phyloP scores from a whole-genome alignment of 2,329 filamentous ascomycete species.

The Pseudogymnoascus sp. region DNA sequence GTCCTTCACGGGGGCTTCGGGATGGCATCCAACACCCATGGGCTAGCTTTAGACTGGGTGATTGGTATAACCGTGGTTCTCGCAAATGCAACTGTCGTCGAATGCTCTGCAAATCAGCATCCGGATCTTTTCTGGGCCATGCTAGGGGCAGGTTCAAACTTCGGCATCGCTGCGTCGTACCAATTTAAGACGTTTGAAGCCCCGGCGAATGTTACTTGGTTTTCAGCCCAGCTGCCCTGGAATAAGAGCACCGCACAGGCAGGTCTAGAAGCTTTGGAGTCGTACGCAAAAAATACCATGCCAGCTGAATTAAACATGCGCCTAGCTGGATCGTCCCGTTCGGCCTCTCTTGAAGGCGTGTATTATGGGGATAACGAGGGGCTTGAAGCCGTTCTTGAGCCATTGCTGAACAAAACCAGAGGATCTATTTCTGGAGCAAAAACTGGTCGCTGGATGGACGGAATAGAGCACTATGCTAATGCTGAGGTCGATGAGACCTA shows the following conservation, averaged over 20 bases:
- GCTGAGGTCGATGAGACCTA: neutral
- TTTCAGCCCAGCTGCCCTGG: slow-evolving; percentile 16
- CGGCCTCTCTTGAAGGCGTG: neutral
- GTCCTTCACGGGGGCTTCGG: slow-evolving; percentile 41
- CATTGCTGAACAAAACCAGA: neutral
- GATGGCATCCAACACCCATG: slow-evolving; percentile 39
- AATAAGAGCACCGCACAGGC: neutral
- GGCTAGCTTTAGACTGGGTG: slow-evolving; percentile 43
- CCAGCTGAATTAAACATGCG: neutral
- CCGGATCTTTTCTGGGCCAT: slow-evolving; percentile 30
- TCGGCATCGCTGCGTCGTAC: slow-evolving; percentile 29
- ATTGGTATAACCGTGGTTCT: slow-evolving; percentile 40
- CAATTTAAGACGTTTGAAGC: slow-evolving; percentile 28
- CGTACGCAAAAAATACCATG: neutral
- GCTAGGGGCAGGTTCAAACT: slow-evolving; percentile 29
- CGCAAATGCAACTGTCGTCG: slow-evolving; percentile 24
- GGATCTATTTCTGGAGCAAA: neutral
- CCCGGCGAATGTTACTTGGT: slow-evolving; percentile 25
- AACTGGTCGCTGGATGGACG: neutral
- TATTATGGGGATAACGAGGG: neutral
- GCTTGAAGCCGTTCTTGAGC: neutral
- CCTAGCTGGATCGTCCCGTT: neutral
- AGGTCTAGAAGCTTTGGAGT: neutral
- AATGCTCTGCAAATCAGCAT: slow-evolving; percentile 19
- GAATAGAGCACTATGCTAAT: neutral